These are phyloP conservation scores for Gossypium ekmanianum DNA, from an alignment of 345 rosid species.

Conservation along the genomic window DNA sequence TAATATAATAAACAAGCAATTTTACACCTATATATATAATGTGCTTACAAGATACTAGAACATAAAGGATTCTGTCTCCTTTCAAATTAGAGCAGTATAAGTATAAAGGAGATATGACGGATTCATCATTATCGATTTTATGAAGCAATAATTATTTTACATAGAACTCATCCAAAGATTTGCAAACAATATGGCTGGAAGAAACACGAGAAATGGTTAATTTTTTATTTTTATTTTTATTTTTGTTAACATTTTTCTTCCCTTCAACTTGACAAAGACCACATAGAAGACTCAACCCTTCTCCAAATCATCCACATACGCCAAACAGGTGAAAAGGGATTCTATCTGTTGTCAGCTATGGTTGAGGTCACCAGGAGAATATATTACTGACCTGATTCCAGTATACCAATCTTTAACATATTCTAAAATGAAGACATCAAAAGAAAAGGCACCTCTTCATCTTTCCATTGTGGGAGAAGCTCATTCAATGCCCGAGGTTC, in stretches of 20 bases:
- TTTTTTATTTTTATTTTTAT: too few relatives aligned
- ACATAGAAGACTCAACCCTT: background rate
- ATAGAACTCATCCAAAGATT: background rate
- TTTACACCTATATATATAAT: background rate
- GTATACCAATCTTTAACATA: background rate
- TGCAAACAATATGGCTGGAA: background rate
- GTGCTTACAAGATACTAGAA: conserved; percentile 4
- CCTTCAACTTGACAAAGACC: background rate
- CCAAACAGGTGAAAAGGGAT: background rate
- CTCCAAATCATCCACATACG: background rate
- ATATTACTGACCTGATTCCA: background rate
- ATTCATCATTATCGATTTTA: background rate
- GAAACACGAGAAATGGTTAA: background rate
- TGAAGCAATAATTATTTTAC: background rate
- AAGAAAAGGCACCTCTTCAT: conserved; percentile 59
- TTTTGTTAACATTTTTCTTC: background rate
- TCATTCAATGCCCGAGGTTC: conserved; percentile 87
- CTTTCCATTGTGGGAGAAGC: conserved; percentile 87
- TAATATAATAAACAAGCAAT: background rate
- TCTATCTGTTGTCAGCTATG: background rate
- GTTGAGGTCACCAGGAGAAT: background rate
- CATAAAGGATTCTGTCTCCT: background rate
- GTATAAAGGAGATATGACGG: background rate
- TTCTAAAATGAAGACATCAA: background rate
- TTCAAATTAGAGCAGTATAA: background rate